These are phyloP conservation scores for Pythium angustatum DNA, from an alignment of 352 stramenopile species.

Conservation along the genomic window DNA sequence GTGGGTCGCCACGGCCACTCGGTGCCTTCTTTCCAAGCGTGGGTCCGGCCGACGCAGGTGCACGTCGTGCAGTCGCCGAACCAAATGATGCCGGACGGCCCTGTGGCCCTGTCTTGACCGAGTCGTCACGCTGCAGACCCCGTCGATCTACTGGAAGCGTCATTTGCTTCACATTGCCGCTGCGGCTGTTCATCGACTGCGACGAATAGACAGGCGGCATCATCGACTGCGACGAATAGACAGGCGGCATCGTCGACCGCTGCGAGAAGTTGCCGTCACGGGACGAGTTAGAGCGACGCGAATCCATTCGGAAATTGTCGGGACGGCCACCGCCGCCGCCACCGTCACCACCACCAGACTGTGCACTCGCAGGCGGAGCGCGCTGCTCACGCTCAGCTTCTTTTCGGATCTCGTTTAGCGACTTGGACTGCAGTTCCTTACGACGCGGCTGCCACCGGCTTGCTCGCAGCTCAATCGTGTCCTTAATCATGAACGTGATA, in stretches of 20 bases:
- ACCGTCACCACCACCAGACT: slow-evolving; percentile 30
- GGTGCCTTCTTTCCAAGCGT: slow-evolving; percentile 15
- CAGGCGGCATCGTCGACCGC: slow-evolving; percentile 27
- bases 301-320: slow-evolving; percentile 32
- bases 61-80: slow-evolving; percentile 7
- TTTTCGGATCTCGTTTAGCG: slow-evolving; percentile 77
- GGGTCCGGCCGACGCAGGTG: slow-evolving; percentile 19
- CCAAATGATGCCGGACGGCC: slow-evolving; percentile 34
- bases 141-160: slow-evolving; percentile 22
- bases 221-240: too few relatives aligned
- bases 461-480: slow-evolving; percentile 83
- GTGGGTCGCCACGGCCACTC: neutral
- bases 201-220: slow-evolving; percentile 32
- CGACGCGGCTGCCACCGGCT: slow-evolving; percentile 86
- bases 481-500: slow-evolving; percentile 80
- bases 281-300: slow-evolving; percentile 29
- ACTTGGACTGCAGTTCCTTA: slow-evolving; percentile 88
- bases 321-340: slow-evolving; percentile 14
- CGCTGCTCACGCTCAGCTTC: slow-evolving; percentile 84
- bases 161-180: slow-evolving; percentile 27
- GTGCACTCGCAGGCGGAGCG: slow-evolving; percentile 52
- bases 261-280: slow-evolving; percentile 46
- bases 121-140: slow-evolving; percentile 27
- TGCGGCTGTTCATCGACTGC: slow-evolving; percentile 34
- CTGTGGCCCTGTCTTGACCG: slow-evolving; percentile 27